Conservation (phyloP, 139 green algal genomes). For the Chlorella vulgaris region DNA sequence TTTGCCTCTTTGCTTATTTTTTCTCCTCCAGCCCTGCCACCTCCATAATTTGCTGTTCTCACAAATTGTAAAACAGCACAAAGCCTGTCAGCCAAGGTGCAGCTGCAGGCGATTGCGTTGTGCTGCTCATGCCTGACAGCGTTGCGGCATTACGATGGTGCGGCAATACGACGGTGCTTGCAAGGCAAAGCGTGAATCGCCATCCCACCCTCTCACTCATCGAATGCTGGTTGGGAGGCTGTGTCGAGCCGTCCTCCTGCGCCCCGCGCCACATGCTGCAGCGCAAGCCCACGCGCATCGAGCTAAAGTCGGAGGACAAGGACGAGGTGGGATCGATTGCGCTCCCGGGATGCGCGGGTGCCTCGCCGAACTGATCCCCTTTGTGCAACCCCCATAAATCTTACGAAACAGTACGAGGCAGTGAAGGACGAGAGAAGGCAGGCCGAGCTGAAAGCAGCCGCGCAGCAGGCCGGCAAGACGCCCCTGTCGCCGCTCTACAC, state of each 20-base stretch:
- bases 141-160: too few species aligned
- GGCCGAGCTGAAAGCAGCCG: slow-evolving; percentile 15
- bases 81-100: too few species aligned
- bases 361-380: background rate
- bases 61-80: too few species aligned
- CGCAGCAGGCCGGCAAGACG: slow-evolving; percentile 30
- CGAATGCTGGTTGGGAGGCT: slow-evolving; percentile 14
- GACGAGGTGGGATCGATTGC: slow-evolving; percentile 83
- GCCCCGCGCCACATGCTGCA: slow-evolving; percentile 68
- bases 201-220: background rate
- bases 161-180: background rate
- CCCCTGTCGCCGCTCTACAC: slow-evolving; percentile 34
- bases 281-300: slow-evolving; percentile 83
- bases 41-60: too few species aligned
- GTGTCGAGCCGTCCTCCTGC: background rate
- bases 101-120: too few species aligned
- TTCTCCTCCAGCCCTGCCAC: too few species aligned
- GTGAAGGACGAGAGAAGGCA: slow-evolving; percentile 26
- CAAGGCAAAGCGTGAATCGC: background rate
- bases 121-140: too few species aligned
- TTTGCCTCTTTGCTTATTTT: too few species aligned
- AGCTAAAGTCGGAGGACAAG: slow-evolving; percentile 85
- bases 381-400: too few species aligned
- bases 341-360: background rate
- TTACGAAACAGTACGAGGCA: slow-evolving; percentile 46